Evolutionary conservation across 371 early-diverging fungal genomes (phyloP), one percentile per base, ranked within the genome.

Genomic region (Chytridium lagenaria): DNA sequence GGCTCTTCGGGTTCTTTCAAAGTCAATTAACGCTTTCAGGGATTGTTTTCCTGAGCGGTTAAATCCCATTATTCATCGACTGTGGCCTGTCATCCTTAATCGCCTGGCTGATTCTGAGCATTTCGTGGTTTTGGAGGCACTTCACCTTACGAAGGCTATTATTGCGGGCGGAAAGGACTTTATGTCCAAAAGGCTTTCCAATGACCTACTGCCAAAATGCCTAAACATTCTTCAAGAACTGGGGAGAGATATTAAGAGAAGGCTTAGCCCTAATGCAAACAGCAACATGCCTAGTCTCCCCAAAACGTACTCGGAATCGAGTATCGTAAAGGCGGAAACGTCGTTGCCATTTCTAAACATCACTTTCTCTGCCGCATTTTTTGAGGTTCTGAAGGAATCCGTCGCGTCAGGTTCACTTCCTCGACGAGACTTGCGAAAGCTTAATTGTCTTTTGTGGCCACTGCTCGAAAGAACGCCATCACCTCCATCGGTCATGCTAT

Each of bases 21-120:
- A 78, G 30, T 68, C 59, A 19, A 26, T 44, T 3, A 31, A 65
- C 7, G 61, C 61, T 7, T 61, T 61, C 26, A 28, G 61, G 5
- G 61, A 61, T 34, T 34, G 61, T 12, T 61, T 61, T 23, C 69
- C 84, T 1, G 63, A 71, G 0, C 80, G 87, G 26, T 63, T 89
- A 7, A 82, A 85, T 65, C 83, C 86, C 1, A 67, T 86, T 2
- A 73, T 90, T 1, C 85, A 90, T 73, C 59, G 50, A 10, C 59
- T 88, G 16, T 91, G 92, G 92, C 84, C 86, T 0, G 69, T 73
- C 0, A 69, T 89, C 2, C 67, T 88, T 0, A 78, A 80, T 1
- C 77, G 90, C 36, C 69, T 89, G 36, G 75, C 75, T 22, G 89
- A 90, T 69, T 12, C 73, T 23, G 81, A 87, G 40, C 81, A 81